Evolutionary conservation across 768 basidiomycete genomes (phyloP).

Genomic region (Aureoboletus auriporus): DNA sequence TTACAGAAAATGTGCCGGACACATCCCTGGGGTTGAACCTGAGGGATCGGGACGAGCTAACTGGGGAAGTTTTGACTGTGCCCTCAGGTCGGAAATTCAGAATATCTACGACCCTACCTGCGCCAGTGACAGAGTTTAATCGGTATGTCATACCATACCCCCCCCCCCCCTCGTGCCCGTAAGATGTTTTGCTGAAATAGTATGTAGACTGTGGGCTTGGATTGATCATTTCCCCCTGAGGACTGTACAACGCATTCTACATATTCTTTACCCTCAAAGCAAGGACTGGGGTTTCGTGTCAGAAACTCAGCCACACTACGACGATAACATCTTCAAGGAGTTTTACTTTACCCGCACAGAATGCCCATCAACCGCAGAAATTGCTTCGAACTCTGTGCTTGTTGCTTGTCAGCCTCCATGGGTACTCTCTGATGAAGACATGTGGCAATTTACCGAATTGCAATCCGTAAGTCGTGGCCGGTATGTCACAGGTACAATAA

Average conservation of each 20-base stretch:
- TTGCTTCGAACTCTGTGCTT: constrained; percentile 36
- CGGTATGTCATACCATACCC: constrained; percentile 17
- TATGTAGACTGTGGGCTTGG: constrained; percentile 28
- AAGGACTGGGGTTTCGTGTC: constrained; percentile 41
- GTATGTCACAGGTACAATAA: not conserved
- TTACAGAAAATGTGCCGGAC: constrained; percentile 24
- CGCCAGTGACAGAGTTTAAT: constrained; percentile 30
- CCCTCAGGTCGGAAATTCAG: constrained; percentile 30
- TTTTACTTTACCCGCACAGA: constrained; percentile 39
- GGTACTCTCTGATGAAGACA: constrained; percentile 50
- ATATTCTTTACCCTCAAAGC: constrained; percentile 42
- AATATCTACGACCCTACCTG: constrained; percentile 20
- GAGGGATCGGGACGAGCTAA: constrained; percentile 23
- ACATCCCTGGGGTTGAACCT: constrained; percentile 21
- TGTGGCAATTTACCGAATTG: constrained; percentile 49
- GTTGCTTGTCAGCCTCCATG: constrained; percentile 61
- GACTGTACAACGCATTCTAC: constrained; percentile 36
- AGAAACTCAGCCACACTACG: constrained; percentile 30
- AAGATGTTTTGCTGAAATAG: not conserved
- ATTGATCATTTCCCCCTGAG: constrained; percentile 31
- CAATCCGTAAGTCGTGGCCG: constrained; percentile 18
- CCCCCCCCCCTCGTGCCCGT: not conserved
- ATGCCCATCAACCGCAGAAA: constrained; percentile 19
- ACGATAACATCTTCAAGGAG: constrained; percentile 41
- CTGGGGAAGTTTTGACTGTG: constrained; percentile 29